Conservation (phyloP, 345 rosid species). For the Bretschneidera sinensis region DNA sequence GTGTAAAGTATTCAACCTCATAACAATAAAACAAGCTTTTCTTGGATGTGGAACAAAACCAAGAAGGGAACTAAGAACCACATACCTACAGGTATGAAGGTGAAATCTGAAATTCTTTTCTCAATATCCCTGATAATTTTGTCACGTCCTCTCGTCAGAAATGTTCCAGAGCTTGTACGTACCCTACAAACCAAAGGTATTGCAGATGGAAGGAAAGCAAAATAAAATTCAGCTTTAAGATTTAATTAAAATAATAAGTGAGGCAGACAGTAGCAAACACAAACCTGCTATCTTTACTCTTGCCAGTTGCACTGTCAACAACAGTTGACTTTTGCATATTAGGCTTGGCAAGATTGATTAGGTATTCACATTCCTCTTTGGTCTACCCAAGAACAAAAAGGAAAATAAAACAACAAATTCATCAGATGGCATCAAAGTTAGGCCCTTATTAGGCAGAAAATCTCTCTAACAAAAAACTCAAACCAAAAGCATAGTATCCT, state of each 20-base stretch:
- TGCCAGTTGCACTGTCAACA: conserved; percentile 76
- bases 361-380: conserved; percentile 70
- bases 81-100: conserved; percentile 87
- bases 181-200: conserved; percentile 46
- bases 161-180: conserved; percentile 87
- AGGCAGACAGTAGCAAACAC: background rate
- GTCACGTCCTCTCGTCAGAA: conserved; percentile 74
- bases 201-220: conserved; percentile 1
- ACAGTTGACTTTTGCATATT: conserved; percentile 82
- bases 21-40: background rate
- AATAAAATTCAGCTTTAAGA: background rate
- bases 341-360: conserved; percentile 76
- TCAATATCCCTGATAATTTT: conserved; percentile 69
- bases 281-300: conserved; percentile 90
- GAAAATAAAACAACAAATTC: background rate
- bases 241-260: background rate
- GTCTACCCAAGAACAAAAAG: conserved; percentile 37
- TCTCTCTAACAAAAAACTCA: too few species aligned
- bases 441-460: background rate
- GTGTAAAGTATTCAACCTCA: too few species aligned
- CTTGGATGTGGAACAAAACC: background rate
- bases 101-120: conserved; percentile 80
- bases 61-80: background rate
- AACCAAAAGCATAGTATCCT: too few species aligned
- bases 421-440: background rate